Evolutionary conservation across 2,329 filamentous ascomycete species (phyloP).

Genomic region (Claviceps fusiformis): DNA sequence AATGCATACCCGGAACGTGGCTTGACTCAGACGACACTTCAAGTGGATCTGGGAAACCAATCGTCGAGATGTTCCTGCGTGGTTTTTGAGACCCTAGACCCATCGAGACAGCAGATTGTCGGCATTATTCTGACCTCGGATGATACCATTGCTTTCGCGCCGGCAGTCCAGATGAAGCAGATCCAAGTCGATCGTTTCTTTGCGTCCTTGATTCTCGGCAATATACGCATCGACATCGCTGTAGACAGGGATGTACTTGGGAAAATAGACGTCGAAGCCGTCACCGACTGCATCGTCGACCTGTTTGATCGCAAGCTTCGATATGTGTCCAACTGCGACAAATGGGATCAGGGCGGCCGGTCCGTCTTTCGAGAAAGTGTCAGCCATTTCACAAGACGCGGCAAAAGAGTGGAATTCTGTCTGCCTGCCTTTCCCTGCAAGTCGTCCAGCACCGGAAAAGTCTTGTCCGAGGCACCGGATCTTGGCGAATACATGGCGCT

Average conservation of each 20-base stretch:
- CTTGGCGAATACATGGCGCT: slow-evolving; percentile 22
- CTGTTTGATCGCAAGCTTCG: slow-evolving; percentile 14
- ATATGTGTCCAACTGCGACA: slow-evolving; percentile 11
- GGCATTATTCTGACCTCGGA: slow-evolving; percentile 3
- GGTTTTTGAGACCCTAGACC: neutral
- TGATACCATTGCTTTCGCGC: neutral
- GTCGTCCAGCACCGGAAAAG: slow-evolving; percentile 22
- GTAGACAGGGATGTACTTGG: neutral
- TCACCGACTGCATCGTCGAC: slow-evolving; percentile 7
- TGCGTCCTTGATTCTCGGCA: slow-evolving; percentile 1
- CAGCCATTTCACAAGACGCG: slow-evolving; percentile 12
- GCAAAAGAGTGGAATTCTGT: slow-evolving; percentile 14
- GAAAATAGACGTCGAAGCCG: neutral
- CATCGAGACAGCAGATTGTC: neutral
- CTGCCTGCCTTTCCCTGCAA: slow-evolving; percentile 27
- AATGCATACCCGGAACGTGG: neutral
- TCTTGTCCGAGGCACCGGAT: slow-evolving; percentile 18
- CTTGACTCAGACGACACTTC: neutral
- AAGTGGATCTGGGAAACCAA: neutral
- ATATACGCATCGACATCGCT: neutral
- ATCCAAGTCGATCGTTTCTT: slow-evolving; percentile 5
- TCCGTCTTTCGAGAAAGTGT: slow-evolving; percentile 11
- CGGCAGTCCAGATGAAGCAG: neutral
- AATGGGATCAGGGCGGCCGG: slow-evolving; percentile 12
- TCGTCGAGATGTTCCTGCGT: neutral